Base-by-base conservation (phyloP, 352 stramenopile genomes). In the Globisporangium recalcitrans region DNA sequence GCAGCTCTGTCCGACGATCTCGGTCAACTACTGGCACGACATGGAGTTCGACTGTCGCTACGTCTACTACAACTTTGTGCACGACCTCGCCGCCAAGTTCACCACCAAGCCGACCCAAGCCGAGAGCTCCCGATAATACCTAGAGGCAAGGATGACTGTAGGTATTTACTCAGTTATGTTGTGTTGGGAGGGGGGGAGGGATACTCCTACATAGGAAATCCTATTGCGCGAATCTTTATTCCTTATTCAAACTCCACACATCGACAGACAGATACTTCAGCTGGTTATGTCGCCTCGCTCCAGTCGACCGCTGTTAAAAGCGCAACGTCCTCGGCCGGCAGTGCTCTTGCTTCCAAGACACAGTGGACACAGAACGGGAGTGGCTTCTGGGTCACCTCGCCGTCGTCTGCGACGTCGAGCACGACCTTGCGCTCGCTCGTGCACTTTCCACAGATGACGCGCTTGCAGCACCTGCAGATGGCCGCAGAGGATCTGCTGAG, bases 1-100 rank as follows among this genome's bases (percentile, higher is more conserved):
- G 16, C 82, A 95, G 52, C 65, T 88, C n/a, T 77, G 72, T 42
- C 48, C 72, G 21, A 95, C 85, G 7, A 87, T 95, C 22, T 87
- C 85, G 46, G 82, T 95, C n/a, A 95, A 95, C 57, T 95, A 95
- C 68, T 95, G 85, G 85, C 85, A 95, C 54, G 85, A 95, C 70
- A 95, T 95, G 85, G 75, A 91, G 51, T 95, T 95, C 44, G 83
- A 95, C 68, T 90, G 78, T 66, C 82, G 80, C 42, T 95, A 91
- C 62, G 82, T 91, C 16, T 95, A 95, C 72, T 95, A 87, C 67
- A 95, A 88, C 60, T 90, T 91, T 59, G 80, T 87, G 24, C 80
- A 89, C 32, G 72, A 78, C 26, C 55, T 94, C 19, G 76, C 74
- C 0, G 64, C 65, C 7, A 36, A 46, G 51, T 47, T 57, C 46